Evolutionary conservation across 805 yeast species (phyloP).

Genomic region (Zygotorulaspora sp.): DNA sequence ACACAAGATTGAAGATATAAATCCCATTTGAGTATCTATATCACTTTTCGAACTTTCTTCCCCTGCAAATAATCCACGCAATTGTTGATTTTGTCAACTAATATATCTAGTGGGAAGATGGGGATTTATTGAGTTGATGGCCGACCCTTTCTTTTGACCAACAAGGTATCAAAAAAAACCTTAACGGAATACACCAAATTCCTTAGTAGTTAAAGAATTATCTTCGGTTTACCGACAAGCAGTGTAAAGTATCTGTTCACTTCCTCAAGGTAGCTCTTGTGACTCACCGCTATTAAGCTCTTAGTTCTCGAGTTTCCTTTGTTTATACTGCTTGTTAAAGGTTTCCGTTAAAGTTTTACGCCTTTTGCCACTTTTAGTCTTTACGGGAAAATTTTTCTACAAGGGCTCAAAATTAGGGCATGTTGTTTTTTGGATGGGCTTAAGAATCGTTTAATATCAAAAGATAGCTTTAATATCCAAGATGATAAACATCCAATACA

Average conservation of each 20-base stretch:
- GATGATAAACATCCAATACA: too few species aligned
- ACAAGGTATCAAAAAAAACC: not conserved
- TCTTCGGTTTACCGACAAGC: too few species aligned
- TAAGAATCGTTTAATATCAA: conserved; percentile 1
- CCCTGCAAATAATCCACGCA: not conserved
- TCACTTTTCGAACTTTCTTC: not conserved
- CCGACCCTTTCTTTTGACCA: not conserved
- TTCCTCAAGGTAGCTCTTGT: too few species aligned
- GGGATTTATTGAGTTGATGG: too few species aligned
- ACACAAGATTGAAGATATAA: conserved; percentile 31
- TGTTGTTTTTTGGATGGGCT: not conserved
- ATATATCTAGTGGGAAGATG: too few species aligned
- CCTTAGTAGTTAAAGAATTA: too few species aligned
- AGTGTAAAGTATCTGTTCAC: too few species aligned
- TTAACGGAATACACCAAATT: conserved; percentile 1
- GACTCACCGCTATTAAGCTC: too few species aligned
- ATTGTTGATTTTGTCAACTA: too few species aligned
- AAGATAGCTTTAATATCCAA: too few species aligned
- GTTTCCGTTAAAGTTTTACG: not conserved
- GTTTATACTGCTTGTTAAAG: not conserved
- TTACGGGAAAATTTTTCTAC: not conserved
- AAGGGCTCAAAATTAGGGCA: conserved; percentile 1
- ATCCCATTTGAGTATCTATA: conserved; percentile 32
- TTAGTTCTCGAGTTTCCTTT: too few species aligned
- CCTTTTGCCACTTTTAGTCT: conserved; percentile 1